Base-by-base conservation (phyloP, 345 rosid species). In the Acer yangbiense region DNA sequence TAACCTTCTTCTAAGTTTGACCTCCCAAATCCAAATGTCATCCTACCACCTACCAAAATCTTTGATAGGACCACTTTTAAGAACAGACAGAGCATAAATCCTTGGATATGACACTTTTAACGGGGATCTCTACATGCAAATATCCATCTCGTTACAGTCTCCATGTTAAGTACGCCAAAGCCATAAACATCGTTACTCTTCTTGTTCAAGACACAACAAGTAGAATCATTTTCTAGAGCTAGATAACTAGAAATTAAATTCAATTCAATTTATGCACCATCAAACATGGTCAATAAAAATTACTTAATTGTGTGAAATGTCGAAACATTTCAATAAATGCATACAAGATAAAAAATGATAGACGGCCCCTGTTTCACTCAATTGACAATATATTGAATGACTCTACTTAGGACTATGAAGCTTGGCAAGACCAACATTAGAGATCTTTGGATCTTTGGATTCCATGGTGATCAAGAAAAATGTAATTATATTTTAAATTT, bases 381-480 rank as follows among this genome's bases (percentile, higher is more conserved):
- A 58, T 21, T 69, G 65, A 23, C 6, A 54, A 81, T 75, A 23
- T 60, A 69, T 76, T 32, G 18, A 20, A 7, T 9, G 69, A 69
- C 73, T 77, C 65, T 75, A 68, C 10, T 27, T 2, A 27, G 29
- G 29, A 27, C 29, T 27, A 27, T 27, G 2, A 27, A 27, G 29
- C 29, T 27, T 68, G 8, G 86, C 79, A n/a, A 88, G 83, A 35
- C 88, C 89, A 25, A 86, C 68, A 82, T 86, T 90, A 20, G 92
- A 84, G 76, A 29, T 27, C 29, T 27, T 27, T 27, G 29, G 29
- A 94, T 29, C 32, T 29, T 93, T 7, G 94, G 90, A 72, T 87
- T 86, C 97, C 97, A 93, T 85, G 89, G 62, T 83, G 89, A 86
- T 94, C 95, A 18, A 94, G 88, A 75, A 90, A 78, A 71, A 93